Conservation (phyloP, 345 rosid species). For the Eucalyptus tenuipes region DNA sequence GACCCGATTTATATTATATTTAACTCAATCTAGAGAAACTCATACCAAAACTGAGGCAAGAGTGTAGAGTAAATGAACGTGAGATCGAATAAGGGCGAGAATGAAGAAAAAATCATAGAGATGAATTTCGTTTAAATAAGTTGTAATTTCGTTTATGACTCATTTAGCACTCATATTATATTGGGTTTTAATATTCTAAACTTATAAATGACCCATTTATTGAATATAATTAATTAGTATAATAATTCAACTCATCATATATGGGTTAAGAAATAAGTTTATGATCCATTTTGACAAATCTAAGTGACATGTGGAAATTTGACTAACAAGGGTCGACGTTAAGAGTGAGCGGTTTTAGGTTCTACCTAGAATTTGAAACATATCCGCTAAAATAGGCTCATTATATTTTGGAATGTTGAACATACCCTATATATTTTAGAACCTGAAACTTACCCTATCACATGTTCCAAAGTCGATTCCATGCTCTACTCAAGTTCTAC, state of each 20-base stretch:
- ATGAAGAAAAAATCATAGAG: background rate
- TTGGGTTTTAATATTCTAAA: background rate
- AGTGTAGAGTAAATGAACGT: fast-evolving
- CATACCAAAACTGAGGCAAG: background rate
- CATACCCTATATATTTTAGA: too few relatives aligned
- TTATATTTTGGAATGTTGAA: too few relatives aligned
- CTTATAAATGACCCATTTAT: background rate
- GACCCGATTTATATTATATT: background rate
- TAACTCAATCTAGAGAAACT: background rate
- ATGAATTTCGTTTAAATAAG: background rate
- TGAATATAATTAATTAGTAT: background rate
- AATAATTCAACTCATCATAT: background rate
- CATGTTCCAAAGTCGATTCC: fast-evolving
- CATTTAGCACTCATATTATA: background rate
- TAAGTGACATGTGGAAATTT: background rate
- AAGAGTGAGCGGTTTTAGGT: too few relatives aligned
- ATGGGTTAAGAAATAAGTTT: background rate
- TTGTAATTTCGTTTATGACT: background rate
- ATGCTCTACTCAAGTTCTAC: too few relatives aligned
- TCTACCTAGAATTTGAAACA: too few relatives aligned
- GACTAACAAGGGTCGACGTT: background rate
- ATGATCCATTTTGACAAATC: background rate
- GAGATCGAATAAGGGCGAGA: background rate
- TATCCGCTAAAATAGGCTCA: too few relatives aligned
- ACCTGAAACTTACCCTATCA: too few relatives aligned